Base-by-base conservation (phyloP, 179 eudicot genomes). In the Pouteria campechiana region DNA sequence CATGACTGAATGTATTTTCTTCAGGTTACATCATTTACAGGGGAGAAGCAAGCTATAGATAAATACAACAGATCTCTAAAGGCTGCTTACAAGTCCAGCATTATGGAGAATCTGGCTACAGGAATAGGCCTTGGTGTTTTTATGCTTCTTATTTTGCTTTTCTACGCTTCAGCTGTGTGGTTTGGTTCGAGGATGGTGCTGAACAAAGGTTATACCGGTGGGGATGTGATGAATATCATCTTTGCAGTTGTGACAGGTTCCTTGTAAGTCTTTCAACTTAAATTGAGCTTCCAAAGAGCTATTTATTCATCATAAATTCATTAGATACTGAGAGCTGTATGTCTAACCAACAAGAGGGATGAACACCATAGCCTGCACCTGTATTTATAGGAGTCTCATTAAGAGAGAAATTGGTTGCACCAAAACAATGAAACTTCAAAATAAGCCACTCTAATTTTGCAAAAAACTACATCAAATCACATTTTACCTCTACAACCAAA, bases 11-110 rank as follows among this genome's bases (percentile, higher is more conserved):
- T 10, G 21, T 4, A 17, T 12, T 7, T 12, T 54, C 3, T 25
- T 13, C 60, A 71, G 78, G 83, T 76, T 34, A 75, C 75, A 23
- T 76, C 78, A 25, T 76, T 68, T 51, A 76, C 73, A 0, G 78
- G 83, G 42, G 83, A 76, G 61, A 72, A 59, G 44, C 60, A 55
- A 18, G 78, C 75, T 14, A 63, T 72, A 20, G 36, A 34, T 7
- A 50, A 55, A 20, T 76, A 76, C 52, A 52, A 55, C 36, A 58
- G 33, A 35, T 66, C 67, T 21, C 68, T 76, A 23, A 34, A 39
- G 16, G 39, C 35, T 7, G 83, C 83, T 13, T 76, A 76, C 29
- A 47, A 52, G 20, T 50, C 73, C 8, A 60, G 66, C 5, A 54
- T 74, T 41, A 50, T 33, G 3, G 78, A 78, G 56, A 75, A 75